phyloP scores from a whole-genome alignment of 2,329 filamentous ascomycete genomes.

The Amphichorda felina region DNA sequence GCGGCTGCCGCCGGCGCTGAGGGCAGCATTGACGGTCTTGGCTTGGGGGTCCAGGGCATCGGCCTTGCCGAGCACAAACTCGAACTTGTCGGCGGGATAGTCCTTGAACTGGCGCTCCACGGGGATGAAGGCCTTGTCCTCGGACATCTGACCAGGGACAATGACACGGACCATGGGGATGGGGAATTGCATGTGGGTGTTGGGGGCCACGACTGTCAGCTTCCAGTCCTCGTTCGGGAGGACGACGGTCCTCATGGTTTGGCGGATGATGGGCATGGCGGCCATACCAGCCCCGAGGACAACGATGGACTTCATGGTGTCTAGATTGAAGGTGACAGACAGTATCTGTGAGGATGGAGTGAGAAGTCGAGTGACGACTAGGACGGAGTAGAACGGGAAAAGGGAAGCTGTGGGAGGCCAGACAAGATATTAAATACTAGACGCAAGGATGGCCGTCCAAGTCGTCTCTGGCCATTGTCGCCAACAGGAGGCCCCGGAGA shows the following conservation, averaged over 20 bases:
- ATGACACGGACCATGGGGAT: slow-evolving; percentile 34
- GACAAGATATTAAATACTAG: no score
- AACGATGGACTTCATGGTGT: slow-evolving; percentile 26
- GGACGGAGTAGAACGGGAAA: no score
- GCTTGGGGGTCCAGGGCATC: slow-evolving; percentile 24
- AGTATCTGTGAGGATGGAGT: no score
- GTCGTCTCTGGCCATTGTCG: no score
- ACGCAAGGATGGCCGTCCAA: no score
- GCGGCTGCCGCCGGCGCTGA: slow-evolving; percentile 16
- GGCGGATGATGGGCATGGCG: slow-evolving; percentile 35
- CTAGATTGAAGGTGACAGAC: no score
- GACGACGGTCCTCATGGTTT: slow-evolving; percentile 32
- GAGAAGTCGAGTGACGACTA: no score
- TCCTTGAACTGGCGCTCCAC: slow-evolving; percentile 31
- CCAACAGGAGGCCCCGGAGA: no score
- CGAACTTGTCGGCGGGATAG: slow-evolving; percentile 34
- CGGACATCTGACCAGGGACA: slow-evolving; percentile 30
- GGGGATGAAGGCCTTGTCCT: slow-evolving; percentile 22
- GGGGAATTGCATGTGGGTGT: slow-evolving; percentile 36
- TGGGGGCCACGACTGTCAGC: slow-evolving; percentile 33
- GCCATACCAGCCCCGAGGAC: slow-evolving; percentile 36
- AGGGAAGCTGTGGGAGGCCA: no score
- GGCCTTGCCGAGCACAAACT: slow-evolving; percentile 39
- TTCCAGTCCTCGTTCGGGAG: slow-evolving; percentile 26
- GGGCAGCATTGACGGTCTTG: slow-evolving; percentile 29